A percentile compares a stretch with the other conserved stretches of the same genome.
These are phyloP conservation scores for Paramecium sexaurelia DNA, from an alignment of 73 alveolate species.

Conservation along the genomic window DNA sequence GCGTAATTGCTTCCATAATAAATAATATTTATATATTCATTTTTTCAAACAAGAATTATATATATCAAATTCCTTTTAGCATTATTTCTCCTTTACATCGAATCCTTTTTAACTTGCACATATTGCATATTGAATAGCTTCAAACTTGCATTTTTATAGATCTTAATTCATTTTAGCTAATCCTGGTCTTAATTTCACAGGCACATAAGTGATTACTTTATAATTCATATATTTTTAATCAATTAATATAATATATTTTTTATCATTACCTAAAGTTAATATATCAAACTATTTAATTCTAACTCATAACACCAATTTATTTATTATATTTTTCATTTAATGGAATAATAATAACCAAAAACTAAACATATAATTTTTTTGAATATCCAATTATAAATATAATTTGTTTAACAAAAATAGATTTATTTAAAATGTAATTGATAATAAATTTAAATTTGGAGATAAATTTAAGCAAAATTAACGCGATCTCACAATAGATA, in stretches of 20 bases:
- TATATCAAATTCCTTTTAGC: background rate
- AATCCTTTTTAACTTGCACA: background rate
- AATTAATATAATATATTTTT: background rate
- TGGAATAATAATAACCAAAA: too few relatives aligned
- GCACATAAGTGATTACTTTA: background rate
- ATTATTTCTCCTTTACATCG: background rate
- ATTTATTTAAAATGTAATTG: too few relatives aligned
- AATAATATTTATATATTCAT: background rate
- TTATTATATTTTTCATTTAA: too few relatives aligned
- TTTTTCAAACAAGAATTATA: background rate
- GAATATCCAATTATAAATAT: too few relatives aligned
- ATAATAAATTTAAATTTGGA: too few relatives aligned
- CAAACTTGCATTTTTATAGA: background rate
- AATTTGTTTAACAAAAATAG: too few relatives aligned
- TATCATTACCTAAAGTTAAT: background rate
- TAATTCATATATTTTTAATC: background rate
- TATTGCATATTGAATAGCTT: background rate
- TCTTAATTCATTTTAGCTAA: background rate
- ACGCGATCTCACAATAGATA: too few relatives aligned
- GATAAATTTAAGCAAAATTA: too few relatives aligned
- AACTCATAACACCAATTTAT: too few relatives aligned
- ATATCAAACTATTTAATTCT: too few relatives aligned
- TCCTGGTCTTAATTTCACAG: background rate
- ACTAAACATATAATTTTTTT: too few relatives aligned
- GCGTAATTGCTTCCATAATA: conserved; percentile 32